These are phyloP conservation scores for Yamadazyma kitorensis DNA, from an alignment of 805 yeast genomes.

Conservation along the genomic window DNA sequence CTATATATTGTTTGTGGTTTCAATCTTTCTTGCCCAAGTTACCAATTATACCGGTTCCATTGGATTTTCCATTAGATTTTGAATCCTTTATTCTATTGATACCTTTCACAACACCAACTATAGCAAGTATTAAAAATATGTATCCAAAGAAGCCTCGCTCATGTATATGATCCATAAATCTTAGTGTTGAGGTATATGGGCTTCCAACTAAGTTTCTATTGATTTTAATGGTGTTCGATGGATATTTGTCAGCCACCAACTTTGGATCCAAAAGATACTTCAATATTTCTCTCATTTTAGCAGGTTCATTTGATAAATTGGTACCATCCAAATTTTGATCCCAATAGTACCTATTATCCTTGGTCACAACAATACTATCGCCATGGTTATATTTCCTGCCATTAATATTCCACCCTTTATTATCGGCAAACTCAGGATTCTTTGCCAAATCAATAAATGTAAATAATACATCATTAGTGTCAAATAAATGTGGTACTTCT, in stretches of 20 bases:
- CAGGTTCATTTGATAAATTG: constrained; percentile 31
- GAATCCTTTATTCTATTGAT: neutral
- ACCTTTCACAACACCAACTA: constrained; percentile 1
- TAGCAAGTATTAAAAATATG: constrained; percentile 3
- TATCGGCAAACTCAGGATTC: constrained; percentile 23
- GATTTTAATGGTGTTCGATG: constrained; percentile 8
- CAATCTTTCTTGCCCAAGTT: constrained; percentile 20
- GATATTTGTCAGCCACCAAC: constrained; percentile 13
- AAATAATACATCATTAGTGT: constrained; percentile 41
- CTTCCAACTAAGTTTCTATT: constrained; percentile 36
- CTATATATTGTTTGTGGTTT: neutral
- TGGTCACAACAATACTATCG: constrained; percentile 53
- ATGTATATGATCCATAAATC: constrained; percentile 45
- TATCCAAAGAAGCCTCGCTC: constrained; percentile 45
- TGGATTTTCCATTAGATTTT: neutral
- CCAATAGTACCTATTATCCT: constrained; percentile 37
- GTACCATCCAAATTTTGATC: constrained; percentile 35
- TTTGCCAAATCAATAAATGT: constrained; percentile 51
- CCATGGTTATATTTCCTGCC: constrained; percentile 42
- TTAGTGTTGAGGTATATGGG: constrained; percentile 38
- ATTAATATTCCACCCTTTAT: constrained; percentile 38
- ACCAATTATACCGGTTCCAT: constrained; percentile 20
- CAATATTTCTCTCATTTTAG: constrained; percentile 32
- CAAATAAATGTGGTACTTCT: constrained; percentile 48
- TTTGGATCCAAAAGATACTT: constrained; percentile 37